Evolutionary conservation across 495 filamentous ascomycete species (phyloP).

Genomic region (Astrothelium macrocarpum): DNA sequence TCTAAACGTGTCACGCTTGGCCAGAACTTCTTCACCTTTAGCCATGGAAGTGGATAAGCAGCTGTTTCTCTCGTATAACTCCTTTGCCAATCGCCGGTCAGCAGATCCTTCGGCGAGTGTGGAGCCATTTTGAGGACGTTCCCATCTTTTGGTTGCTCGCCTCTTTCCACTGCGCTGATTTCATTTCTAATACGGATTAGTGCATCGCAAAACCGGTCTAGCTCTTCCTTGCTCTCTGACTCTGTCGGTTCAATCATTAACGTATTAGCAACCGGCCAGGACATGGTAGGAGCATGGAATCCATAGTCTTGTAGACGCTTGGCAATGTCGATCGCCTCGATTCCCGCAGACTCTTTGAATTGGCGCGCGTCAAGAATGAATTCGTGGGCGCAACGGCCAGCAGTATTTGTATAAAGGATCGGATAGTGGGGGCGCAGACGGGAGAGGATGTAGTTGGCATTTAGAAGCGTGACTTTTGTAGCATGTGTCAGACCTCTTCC

Average conservation of each 20-base stretch:
- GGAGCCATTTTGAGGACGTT: constrained; percentile 92
- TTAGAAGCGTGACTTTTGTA: constrained; percentile 87
- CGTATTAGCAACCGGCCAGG: constrained; percentile 91
- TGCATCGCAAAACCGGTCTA: constrained; percentile 91
- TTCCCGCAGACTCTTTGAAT: constrained; percentile 74
- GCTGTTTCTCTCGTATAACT: constrained; percentile 73
- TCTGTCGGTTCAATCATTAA: constrained; percentile 99
- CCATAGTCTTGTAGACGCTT: constrained; percentile 98
- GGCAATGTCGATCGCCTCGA: constrained; percentile 95
- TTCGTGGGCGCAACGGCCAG: constrained; percentile 89
- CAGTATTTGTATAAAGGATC: constrained; percentile 84
- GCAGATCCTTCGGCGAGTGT: constrained; percentile 75
- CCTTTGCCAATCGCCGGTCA: constrained; percentile 65
- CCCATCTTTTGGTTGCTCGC: constrained; percentile 62
- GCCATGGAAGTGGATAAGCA: constrained; percentile 76
- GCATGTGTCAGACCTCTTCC: constrained; percentile 82
- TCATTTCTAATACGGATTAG: constrained; percentile 82
- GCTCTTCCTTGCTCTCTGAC: constrained; percentile 83
- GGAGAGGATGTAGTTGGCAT: constrained; percentile 95
- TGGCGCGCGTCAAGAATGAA: constrained; percentile 88
- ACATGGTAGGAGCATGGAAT: constrained; percentile 98
- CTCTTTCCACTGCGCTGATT: constrained; percentile 76
- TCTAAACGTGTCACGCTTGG: constrained; percentile 80
- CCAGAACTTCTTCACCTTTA: constrained; percentile 98
- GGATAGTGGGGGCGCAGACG: constrained; percentile 82